Percentiles rank a stretch among this genome's conserved stretches.
These are phyloP conservation scores for Fusarium chlamydosporum DNA, from an alignment of 2,329 filamentous ascomycete species.

Conservation along the genomic window DNA sequence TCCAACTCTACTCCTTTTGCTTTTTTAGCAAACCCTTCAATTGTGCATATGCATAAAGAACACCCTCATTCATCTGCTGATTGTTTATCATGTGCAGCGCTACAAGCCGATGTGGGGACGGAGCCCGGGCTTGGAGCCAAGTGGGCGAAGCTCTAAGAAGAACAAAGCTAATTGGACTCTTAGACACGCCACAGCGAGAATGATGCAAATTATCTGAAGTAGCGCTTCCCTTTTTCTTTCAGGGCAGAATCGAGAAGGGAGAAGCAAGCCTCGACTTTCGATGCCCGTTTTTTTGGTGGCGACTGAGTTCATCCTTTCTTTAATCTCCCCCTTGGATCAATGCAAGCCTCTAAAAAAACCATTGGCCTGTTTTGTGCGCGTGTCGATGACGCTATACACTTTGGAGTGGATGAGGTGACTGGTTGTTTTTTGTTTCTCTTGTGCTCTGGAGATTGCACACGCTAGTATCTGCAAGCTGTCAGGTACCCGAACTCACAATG, in stretches of 20 bases:
- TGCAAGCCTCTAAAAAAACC: slow-evolving; percentile 5
- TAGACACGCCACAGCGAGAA: slow-evolving; percentile 39
- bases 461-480: slow-evolving; percentile 37
- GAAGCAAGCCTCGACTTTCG: slow-evolving; percentile 19
- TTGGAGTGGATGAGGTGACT: slow-evolving; percentile 14
- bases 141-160: slow-evolving; percentile 6
- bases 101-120: not conserved
- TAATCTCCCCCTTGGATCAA: slow-evolving; percentile 40
- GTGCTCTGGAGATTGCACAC: slow-evolving; percentile 6
- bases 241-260: not conserved
- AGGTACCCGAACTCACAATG: slow-evolving; percentile 34
- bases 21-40: not conserved
- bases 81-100: slow-evolving; percentile 1
- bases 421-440: slow-evolving; percentile 10
- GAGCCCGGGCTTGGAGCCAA: slow-evolving; percentile 23
- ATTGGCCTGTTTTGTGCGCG: not conserved
- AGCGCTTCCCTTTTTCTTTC: slow-evolving; percentile 13
- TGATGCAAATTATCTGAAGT: slow-evolving; percentile 23
- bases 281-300: slow-evolving; percentile 38
- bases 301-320: slow-evolving; percentile 27
- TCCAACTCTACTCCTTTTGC: slow-evolving; percentile 7
- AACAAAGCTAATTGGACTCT: slow-evolving; percentile 15
- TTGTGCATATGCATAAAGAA: slow-evolving; percentile 29
- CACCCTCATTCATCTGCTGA: slow-evolving; percentile 2
- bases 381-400: slow-evolving; percentile 27